These are phyloP conservation scores for Zanthoxylum bungeanum DNA, from an alignment of 345 rosid species.

Conservation along the genomic window DNA sequence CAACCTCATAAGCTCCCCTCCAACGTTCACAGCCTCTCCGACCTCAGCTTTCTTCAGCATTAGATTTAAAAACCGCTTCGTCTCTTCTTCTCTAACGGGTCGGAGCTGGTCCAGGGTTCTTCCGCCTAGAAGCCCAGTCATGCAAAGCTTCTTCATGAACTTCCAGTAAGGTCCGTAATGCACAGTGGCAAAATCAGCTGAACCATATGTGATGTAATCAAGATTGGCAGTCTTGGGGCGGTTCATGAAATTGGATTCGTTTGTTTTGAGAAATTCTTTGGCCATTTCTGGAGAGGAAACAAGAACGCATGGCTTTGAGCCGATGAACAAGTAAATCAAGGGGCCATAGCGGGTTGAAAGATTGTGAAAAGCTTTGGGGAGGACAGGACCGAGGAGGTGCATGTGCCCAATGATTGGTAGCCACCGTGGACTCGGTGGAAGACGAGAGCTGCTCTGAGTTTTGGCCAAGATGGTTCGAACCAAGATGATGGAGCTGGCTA, in stretches of 20 bases:
- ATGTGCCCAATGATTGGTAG: constrained; percentile 71
- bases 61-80: constrained; percentile 30
- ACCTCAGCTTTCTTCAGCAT: constrained; percentile 38
- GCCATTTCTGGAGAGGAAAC: constrained; percentile 55
- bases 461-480: constrained; percentile 20
- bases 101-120: constrained; percentile 41
- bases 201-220: constrained; percentile 75
- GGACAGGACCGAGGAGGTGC: constrained; percentile 60
- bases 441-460: constrained; percentile 6
- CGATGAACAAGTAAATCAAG: constrained; percentile 56
- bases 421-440: constrained; percentile 61
- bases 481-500: constrained; percentile 24
- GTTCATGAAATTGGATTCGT: constrained; percentile 57
- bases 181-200: constrained; percentile 64
- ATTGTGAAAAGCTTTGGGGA: constrained; percentile 65
- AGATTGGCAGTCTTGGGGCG: constrained; percentile 46
- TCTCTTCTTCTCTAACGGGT: constrained; percentile 46
- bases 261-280: constrained; percentile 55
- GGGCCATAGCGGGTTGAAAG: constrained; percentile 60
- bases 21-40: constrained; percentile 37
- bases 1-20: constrained; percentile 52
- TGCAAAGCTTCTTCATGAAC: constrained; percentile 75
- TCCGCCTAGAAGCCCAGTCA: constrained; percentile 59
- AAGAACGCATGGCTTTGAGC: constrained; percentile 62
- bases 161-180: constrained; percentile 71